phyloP scores from a whole-genome alignment of 2,329 filamentous ascomycete genomes.

The Ceratocystis variospora region DNA sequence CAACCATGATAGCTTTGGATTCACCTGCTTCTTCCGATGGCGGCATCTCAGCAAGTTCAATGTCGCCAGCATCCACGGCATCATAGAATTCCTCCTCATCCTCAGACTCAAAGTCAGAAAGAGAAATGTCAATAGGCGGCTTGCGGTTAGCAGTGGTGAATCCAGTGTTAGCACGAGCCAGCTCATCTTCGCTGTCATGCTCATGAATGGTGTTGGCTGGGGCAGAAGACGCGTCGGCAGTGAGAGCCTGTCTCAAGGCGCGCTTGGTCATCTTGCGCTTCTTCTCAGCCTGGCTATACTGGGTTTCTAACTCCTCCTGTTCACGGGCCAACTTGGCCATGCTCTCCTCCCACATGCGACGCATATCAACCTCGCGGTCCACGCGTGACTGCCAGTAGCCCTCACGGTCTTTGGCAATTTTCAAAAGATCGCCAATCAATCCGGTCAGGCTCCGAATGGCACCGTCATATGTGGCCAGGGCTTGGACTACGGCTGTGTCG shows the following conservation, averaged over 20 bases:
- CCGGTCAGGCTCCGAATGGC: conserved; percentile 78
- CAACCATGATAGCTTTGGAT: conserved; percentile 26
- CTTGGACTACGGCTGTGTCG: conserved; percentile 62
- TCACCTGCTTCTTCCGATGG: conserved; percentile 31
- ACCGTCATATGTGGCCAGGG: conserved; percentile 72
- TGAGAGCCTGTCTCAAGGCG: conserved; percentile 73
- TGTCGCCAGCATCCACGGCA: conserved; percentile 83
- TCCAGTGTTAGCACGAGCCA: background rate
- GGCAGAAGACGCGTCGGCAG: conserved; percentile 32
- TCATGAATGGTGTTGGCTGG: conserved; percentile 24
- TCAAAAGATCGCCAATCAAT: conserved; percentile 71
- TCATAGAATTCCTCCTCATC: conserved; percentile 94
- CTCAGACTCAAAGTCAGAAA: conserved; percentile 70
- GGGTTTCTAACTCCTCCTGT: conserved; percentile 79
- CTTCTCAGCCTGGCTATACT: conserved; percentile 76
- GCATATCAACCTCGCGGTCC: conserved; percentile 79
- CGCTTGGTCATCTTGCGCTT: conserved; percentile 84
- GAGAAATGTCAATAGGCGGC: conserved; percentile 20
- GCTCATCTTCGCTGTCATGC: conserved; percentile 25
- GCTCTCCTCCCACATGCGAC: conserved; percentile 96
- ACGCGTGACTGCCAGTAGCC: conserved; percentile 94
- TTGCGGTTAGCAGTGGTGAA: conserved; percentile 1
- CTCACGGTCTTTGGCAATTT: conserved; percentile 87
- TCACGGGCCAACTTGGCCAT: conserved; percentile 95
- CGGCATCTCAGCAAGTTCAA: conserved; percentile 62